phyloP scores from a whole-genome alignment of 768 basidiomycete genomes.

The Mycena haematopus region DNA sequence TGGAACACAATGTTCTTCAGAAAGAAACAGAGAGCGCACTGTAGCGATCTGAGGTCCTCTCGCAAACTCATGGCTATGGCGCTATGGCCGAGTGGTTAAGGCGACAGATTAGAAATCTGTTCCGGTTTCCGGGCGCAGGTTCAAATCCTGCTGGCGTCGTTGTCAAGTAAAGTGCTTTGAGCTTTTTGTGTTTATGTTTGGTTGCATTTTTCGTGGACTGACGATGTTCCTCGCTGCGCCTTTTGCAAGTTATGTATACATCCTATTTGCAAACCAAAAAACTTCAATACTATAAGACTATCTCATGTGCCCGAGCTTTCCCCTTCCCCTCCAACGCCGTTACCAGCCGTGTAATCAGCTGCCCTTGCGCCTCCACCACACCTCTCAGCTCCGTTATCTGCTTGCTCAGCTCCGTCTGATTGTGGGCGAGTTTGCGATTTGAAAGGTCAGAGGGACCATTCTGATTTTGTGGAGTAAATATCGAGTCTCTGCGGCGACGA shows the following conservation, averaged over 20 bases:
- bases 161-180: no score
- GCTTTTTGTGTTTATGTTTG: background rate
- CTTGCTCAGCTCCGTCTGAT: constrained; percentile 67
- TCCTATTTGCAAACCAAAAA: no score
- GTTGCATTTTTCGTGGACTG: background rate
- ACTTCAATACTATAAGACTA: background rate
- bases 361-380: constrained; percentile 65
- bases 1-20: no score
- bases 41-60: no score
- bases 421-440: constrained; percentile 67
- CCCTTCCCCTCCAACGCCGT: constrained; percentile 40
- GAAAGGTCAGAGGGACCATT: constrained; percentile 49
- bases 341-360: constrained; percentile 50
- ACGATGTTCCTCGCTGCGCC: no score
- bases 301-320: constrained; percentile 26
- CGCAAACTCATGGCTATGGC: no score
- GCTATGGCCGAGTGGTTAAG: constrained; percentile 58
- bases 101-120: constrained; percentile 53
- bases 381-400: constrained; percentile 66
- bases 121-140: constrained; percentile 40
- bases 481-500: constrained; percentile 25
- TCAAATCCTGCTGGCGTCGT: constrained; percentile 35
- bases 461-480: constrained; percentile 20
- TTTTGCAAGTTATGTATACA: no score
- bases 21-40: no score